Evolutionary conservation across 495 filamentous ascomycete species (phyloP), one percentile per base, ranked within the genome.

Genomic region (Penicillium verhagenii): DNA sequence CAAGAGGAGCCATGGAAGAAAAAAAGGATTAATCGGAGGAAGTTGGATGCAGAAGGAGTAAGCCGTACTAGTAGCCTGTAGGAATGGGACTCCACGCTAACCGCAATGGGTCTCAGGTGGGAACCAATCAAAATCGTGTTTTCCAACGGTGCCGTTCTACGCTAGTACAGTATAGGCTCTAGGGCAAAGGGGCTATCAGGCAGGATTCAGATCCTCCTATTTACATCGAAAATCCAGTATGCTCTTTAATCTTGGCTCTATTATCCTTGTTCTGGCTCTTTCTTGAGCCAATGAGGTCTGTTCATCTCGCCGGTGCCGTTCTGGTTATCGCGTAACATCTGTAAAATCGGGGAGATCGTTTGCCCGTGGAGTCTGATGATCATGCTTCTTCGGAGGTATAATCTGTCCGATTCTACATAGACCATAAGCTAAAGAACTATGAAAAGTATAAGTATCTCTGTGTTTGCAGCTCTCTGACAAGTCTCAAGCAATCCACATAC

Each of bases 81-180:
- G 6, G 14, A 16, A 46, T 46, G 40, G 18, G 40, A n/a, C n/a
- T n/a, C n/a, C n/a, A n/a, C n/a, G 18, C 4, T 6, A 8, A 43
- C 9, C 18, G 20, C 7, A 20, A 3, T 23, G 18, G 19, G 13
- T 18, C 13, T 10, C 20, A 31, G 20, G 1, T 20, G 20, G 1
- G 5, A 21, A 8, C 47, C 47, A 50, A 50, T 50, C 20, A 50
- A 6, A 9, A 8, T 4, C 2, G 18, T 2, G 13, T 7, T 7
- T 25, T 35, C 8, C 13, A 23, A 51, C 54, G 54, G 54, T 51
- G 38, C 50, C 19, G 44, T 58, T 49, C 55, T 46, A n/a, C 28
- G 16, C 50, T 35, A 45, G 25, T 21, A 3, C 16, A 14, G 33
- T 35, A 3, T 35, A 35, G 33, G 33, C n/a, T n/a, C n/a, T n/a